Conservation (phyloP, 257 asterid species). For the Plantago major region DNA sequence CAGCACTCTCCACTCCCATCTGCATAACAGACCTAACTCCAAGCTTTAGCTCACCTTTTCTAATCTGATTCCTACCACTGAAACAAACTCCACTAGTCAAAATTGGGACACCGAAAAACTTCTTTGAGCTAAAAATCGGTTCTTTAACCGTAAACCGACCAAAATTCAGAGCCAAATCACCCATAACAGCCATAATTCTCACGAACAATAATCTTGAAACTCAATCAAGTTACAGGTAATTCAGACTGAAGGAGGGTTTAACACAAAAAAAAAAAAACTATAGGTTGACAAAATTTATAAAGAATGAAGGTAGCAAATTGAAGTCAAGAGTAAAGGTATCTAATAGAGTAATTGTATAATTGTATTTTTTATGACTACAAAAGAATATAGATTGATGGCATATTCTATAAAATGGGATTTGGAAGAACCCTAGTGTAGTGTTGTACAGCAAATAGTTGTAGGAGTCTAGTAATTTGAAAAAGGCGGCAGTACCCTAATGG, state of each 20-base stretch:
- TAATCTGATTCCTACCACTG: slow-evolving; percentile 22
- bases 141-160: slow-evolving; percentile 28
- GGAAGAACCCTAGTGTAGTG: slow-evolving; percentile 23
- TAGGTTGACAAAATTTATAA: neutral
- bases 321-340: slow-evolving; percentile 8
- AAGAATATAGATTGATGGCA: slow-evolving; percentile 18
- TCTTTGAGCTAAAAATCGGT: slow-evolving; percentile 26
- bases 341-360: slow-evolving; percentile 21
- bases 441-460: neutral
- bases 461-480: slow-evolving; percentile 33
- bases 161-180: slow-evolving; percentile 40
- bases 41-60: slow-evolving; percentile 9
- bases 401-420: slow-evolving; percentile 1
- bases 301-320: neutral
- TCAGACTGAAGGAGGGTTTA: no score
- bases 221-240: no score
- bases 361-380: slow-evolving; percentile 27
- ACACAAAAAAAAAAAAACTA: neutral
- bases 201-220: neutral
- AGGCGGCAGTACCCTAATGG: slow-evolving; percentile 19
- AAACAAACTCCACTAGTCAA: slow-evolving; percentile 22
- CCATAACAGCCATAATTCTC: slow-evolving; percentile 46
- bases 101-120: slow-evolving; percentile 32
- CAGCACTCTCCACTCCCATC: slow-evolving; percentile 39
- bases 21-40: slow-evolving; percentile 49